These are phyloP conservation scores for Henckelia pumila DNA, from an alignment of 257 asterid genomes.

Conservation along the genomic window DNA sequence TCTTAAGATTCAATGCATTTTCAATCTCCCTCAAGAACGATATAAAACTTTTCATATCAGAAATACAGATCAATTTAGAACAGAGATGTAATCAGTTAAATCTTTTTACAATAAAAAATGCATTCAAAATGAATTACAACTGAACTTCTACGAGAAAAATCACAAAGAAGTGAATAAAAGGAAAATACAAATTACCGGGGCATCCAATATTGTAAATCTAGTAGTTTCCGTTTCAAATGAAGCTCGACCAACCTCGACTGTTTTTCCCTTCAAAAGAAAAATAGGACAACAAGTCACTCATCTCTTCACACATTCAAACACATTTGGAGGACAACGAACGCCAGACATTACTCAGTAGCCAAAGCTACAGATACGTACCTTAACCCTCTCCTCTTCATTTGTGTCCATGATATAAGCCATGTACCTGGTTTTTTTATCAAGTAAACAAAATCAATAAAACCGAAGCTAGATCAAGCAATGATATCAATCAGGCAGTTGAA, in stretches of 20 bases:
- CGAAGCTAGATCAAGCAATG: conserved; percentile 3
- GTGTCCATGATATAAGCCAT: conserved; percentile 99
- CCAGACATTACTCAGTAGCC: not conserved
- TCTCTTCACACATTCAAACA: conserved; percentile 16
- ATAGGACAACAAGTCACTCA: conserved; percentile 5
- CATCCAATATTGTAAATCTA: conserved; percentile 95
- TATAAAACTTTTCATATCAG: not conserved
- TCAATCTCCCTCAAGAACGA: not conserved
- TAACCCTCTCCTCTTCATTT: conserved; percentile 93
- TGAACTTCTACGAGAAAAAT: not conserved
- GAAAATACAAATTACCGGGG: conserved; percentile 60
- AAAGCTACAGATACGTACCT: conserved; percentile 48
- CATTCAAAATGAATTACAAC: not conserved
- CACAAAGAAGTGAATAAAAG: not conserved
- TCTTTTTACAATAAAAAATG: not conserved
- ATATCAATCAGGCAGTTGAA: conserved; percentile 11
- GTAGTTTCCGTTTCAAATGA: conserved; percentile 93
- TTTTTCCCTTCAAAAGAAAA: conserved; percentile 59
- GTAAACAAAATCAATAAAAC: not conserved
- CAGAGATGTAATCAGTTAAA: not conserved
- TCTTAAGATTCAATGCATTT: not conserved
- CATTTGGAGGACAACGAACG: conserved; percentile 1
- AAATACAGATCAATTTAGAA: not conserved
- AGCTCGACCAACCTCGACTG: conserved; percentile 99
- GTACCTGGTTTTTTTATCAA: conserved; percentile 49